Evolutionary conservation across 2,329 filamentous ascomycete species (phyloP).

Genomic region (Aphanocladium album): DNA sequence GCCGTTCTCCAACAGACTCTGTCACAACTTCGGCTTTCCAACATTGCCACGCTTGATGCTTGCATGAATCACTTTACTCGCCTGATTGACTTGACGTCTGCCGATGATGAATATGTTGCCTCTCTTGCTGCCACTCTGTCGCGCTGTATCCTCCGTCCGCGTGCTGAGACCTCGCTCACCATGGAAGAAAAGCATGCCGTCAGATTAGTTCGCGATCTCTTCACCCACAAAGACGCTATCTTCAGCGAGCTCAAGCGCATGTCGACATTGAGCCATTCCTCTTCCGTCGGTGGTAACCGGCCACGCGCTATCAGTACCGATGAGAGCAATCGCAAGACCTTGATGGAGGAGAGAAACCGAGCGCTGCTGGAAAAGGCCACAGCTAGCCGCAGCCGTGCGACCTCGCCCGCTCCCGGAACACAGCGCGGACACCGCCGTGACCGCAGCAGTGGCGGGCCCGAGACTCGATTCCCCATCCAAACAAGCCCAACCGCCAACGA

Average conservation of each 20-base stretch:
- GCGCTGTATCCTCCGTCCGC: conserved; percentile 82
- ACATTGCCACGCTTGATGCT: conserved; percentile 97
- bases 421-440: conserved; percentile 68
- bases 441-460: conserved; percentile 65
- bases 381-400: conserved; percentile 64
- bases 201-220: conserved; percentile 84
- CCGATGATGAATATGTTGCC: conserved; percentile 79
- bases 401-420: conserved; percentile 61
- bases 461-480: conserved; percentile 80
- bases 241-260: conserved; percentile 95
- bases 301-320: conserved; percentile 89
- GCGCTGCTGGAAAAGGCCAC: conserved; percentile 67
- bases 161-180: conserved; percentile 80
- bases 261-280: conserved; percentile 62
- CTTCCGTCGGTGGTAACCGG: conserved; percentile 52
- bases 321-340: conserved; percentile 87
- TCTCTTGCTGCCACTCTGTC: conserved; percentile 70
- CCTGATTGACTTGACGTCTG: conserved; percentile 92
- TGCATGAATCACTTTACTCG: conserved; percentile 98
- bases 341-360: conserved; percentile 89
- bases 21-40: conserved; percentile 87
- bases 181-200: conserved; percentile 94
- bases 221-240: conserved; percentile 89
- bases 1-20: conserved; percentile 93
- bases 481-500: conserved; percentile 56